Percentiles rank a stretch among this genome's conserved stretches.
Evolutionary conservation across 352 stramenopile species (phyloP).

Genomic region (Plasmopara viticola): DNA sequence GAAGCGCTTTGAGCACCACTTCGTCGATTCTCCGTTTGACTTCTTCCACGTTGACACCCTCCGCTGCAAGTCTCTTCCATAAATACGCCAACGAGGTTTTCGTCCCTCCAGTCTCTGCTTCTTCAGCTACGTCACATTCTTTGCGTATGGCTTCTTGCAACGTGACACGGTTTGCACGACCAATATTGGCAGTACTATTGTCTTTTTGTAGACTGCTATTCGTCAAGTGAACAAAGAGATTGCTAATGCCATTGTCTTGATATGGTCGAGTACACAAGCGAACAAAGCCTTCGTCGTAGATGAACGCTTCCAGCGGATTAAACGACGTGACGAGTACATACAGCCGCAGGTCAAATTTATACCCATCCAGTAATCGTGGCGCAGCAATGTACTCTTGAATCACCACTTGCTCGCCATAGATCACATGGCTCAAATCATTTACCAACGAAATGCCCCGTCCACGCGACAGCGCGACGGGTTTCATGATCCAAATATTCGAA

Average conservation of each 20-base stretch:
- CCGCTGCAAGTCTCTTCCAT: conserved; percentile 57
- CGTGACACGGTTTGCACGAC: conserved; percentile 22
- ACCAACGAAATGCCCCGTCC: conserved; percentile 91
- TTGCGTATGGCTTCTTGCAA: not conserved
- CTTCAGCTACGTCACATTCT: not conserved
- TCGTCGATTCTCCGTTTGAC: conserved; percentile 29
- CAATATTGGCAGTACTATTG: conserved; percentile 46
- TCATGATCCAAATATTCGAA: conserved; percentile 94
- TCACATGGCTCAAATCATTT: conserved; percentile 80
- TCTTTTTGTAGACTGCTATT: conserved; percentile 93
- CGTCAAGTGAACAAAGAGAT: conserved; percentile 91
- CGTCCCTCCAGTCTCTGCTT: conserved; percentile 52
- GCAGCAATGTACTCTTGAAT: conserved; percentile 88
- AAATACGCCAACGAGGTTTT: conserved; percentile 81
- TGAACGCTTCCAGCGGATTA: conserved; percentile 88
- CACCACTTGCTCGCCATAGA: conserved; percentile 85
- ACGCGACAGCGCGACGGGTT: conserved; percentile 87
- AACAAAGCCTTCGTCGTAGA: conserved; percentile 92
- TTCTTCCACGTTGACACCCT: conserved; percentile 56
- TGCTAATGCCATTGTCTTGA: conserved; percentile 53
- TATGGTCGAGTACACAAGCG: conserved; percentile 86
- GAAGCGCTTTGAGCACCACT: conserved; percentile 84
- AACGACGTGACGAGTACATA: conserved; percentile 95
- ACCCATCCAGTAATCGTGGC: conserved; percentile 84
- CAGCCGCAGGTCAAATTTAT: conserved; percentile 89